These are phyloP conservation scores for Debaryomyces castellii DNA, from an alignment of 805 yeast species.

Conservation along the genomic window DNA sequence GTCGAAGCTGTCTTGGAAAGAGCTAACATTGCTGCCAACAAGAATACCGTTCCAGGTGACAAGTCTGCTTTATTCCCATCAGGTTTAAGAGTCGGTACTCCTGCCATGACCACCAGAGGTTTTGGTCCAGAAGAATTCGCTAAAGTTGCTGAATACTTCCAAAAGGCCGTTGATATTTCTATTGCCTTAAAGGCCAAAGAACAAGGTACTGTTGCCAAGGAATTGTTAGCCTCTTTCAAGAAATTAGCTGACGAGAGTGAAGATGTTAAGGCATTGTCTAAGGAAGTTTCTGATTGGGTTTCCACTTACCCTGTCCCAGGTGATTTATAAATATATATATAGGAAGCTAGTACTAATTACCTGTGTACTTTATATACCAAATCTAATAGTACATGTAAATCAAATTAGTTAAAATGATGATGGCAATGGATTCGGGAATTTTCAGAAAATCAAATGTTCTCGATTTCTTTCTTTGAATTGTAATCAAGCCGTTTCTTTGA, in stretches of 20 bases:
- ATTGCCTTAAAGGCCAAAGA: conserved; percentile 58
- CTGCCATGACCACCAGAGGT: conserved; percentile 98
- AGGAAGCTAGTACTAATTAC: background rate
- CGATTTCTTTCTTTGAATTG: background rate
- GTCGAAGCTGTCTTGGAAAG: conserved; percentile 93
- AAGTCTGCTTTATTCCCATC: conserved; percentile 95
- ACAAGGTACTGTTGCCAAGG: conserved; percentile 57
- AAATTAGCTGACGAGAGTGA: conserved; percentile 61
- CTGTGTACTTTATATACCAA: background rate
- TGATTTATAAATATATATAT: conserved; percentile 36
- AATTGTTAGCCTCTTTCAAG: conserved; percentile 68
- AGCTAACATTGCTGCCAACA: conserved; percentile 92
- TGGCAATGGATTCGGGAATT: background rate
- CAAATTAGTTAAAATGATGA: background rate
- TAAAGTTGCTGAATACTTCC: conserved; percentile 77
- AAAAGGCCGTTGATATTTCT: conserved; percentile 70
- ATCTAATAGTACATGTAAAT: background rate
- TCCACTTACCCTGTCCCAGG: conserved; percentile 87
- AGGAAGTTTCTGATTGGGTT: conserved; percentile 73
- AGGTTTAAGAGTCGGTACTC: conserved; percentile 96
- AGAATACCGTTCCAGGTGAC: conserved; percentile 98
- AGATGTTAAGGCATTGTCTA: conserved; percentile 58
- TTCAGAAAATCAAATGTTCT: background rate
- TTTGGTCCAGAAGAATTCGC: conserved; percentile 83
- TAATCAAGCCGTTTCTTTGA: background rate